Base-by-base conservation (phyloP, 352 stramenopile species). In the Phytophthora citricola region DNA sequence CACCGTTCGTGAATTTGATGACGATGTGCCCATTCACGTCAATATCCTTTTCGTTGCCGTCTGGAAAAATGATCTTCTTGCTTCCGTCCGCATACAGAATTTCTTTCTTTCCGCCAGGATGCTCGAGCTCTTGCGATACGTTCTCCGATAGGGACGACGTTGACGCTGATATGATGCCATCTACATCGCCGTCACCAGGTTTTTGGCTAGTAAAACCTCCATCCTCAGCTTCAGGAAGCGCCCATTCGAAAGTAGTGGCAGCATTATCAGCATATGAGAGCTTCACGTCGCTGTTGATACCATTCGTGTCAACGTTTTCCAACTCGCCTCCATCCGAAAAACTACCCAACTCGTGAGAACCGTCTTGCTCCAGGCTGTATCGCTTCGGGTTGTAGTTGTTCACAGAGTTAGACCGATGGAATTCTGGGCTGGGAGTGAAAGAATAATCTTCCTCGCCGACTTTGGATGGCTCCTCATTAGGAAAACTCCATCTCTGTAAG, bases 1-100 rank as follows among this genome's bases (percentile, higher is more conserved):
- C 97, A 24, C 97, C 97, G 65, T 99, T 99, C 4, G 78, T 86
- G 69, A 98, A 99, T 8, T 82, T 83, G 44, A 98, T 95, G 22
- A 97, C 72, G 6, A 83, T 85, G 20, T 91, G 90, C 5, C 96
- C 97, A 66, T 97, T 83, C 6, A 81, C 65, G n/a, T 89, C 73
- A 31, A 98, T 87, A 54, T 98, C 90, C 68, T 99, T 99, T 45
- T 91, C 74, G 24, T 96, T 98, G 26, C 96, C 96, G 76, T 99
- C 97, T 1, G 87, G 65, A 70, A 97, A 99, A 41, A 86, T 63
- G 48, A 94, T 92, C 31, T 77, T 79, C 46, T 78, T 91, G 45
- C 83, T 93, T 15, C 85, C 81, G 46, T 94, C 82, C 4, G 58
- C 58, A 60, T 81, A 92, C 2, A 86, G 48, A 5, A 89, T 41